These are phyloP conservation scores for Suhomyces maxii DNA, from an alignment of 1,139 yeast genomes.

Conservation along the genomic window DNA sequence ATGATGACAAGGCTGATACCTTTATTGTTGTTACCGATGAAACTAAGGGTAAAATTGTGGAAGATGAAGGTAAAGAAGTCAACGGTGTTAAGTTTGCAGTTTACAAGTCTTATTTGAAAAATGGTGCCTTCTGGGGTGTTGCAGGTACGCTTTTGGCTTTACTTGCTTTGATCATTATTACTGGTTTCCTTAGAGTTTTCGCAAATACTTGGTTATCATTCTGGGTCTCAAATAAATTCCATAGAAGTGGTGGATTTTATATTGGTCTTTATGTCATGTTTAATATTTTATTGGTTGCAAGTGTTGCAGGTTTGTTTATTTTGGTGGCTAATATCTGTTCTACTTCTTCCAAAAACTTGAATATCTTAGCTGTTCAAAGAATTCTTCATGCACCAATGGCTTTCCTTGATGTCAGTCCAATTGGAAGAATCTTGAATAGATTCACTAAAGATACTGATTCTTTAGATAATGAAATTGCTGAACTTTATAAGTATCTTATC, in stretches of 20 bases:
- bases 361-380: constrained; percentile 40
- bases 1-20: constrained; percentile 17
- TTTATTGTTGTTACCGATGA: constrained; percentile 16
- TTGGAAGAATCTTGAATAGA: constrained; percentile 68
- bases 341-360: constrained; percentile 35
- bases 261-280: constrained; percentile 71
- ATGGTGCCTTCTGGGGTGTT: constrained; percentile 1
- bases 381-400: constrained; percentile 57
- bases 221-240: constrained; percentile 68
- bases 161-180: constrained; percentile 25
- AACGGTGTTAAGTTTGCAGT: constrained; percentile 16
- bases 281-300: constrained; percentile 36
- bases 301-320: constrained; percentile 44
- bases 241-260: constrained; percentile 52
- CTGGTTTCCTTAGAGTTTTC: constrained; percentile 63
- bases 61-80: constrained; percentile 22
- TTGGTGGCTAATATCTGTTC: constrained; percentile 52
- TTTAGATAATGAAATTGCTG: constrained; percentile 71
- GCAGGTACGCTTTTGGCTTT: constrained; percentile 20
- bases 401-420: constrained; percentile 61
- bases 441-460: constrained; percentile 81
- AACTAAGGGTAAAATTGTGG: constrained; percentile 32
- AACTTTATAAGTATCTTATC: constrained; percentile 51
- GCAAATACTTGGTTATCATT: constrained; percentile 82
- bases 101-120: constrained; percentile 12